A percentile compares a stretch with the other conserved stretches of the same genome.
Evolutionary conservation across 257 asterid species (phyloP).

Genomic region (Coffea canephora): DNA sequence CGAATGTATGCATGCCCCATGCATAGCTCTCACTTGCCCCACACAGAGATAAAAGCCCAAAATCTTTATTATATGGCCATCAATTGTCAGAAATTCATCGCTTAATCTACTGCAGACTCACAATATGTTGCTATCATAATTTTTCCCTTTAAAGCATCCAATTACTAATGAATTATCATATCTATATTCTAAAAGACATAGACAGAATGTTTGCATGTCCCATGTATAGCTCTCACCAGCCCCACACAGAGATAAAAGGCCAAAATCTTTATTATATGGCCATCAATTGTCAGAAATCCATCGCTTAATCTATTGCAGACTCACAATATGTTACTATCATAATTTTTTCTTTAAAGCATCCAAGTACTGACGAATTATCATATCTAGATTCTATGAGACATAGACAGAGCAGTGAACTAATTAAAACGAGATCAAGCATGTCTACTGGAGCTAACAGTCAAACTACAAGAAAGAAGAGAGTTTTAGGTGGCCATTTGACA

Average conservation of each 20-base stretch:
- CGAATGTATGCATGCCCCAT: too few species aligned
- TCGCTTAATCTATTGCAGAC: background rate
- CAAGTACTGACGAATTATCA: background rate
- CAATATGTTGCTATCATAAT: background rate
- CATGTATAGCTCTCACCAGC: background rate
- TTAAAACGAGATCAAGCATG: background rate
- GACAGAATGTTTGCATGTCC: background rate
- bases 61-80: background rate
- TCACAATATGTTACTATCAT: background rate
- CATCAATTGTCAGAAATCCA: background rate
- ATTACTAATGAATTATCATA: background rate
- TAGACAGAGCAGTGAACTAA: background rate
- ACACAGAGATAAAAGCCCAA: background rate
- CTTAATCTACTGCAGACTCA: background rate
- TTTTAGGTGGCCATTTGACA: too few species aligned
- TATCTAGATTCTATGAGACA: background rate
- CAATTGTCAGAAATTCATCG: background rate
- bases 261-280: background rate
- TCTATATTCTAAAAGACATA: background rate
- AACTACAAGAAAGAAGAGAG: background rate
- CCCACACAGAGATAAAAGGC: background rate
- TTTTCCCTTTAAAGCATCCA: background rate
- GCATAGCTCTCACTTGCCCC: background rate
- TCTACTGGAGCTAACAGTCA: background rate
- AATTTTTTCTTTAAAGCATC: background rate